Conservation (phyloP, 2,329 filamentous ascomycete species). For the Alternaria panax region DNA sequence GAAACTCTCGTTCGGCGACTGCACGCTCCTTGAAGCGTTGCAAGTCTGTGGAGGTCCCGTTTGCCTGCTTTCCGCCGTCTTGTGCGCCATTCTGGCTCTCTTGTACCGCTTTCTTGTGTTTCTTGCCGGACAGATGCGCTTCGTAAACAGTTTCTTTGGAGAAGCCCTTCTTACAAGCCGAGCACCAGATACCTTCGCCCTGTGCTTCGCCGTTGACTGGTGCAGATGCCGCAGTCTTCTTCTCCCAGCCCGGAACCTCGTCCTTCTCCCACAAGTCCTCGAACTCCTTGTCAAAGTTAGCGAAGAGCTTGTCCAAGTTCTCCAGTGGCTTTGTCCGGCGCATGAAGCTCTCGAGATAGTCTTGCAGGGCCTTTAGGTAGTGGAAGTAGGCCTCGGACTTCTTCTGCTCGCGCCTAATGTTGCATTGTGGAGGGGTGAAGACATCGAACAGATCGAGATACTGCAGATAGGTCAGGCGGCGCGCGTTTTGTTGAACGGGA, state of each 20-base stretch:
- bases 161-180: slow-evolving; percentile 93
- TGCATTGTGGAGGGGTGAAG: slow-evolving; percentile 76
- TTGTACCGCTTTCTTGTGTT: slow-evolving; percentile 81
- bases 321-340: slow-evolving; percentile 84
- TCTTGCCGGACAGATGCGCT: slow-evolving; percentile 86
- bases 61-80: slow-evolving; percentile 26
- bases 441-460: slow-evolving; percentile 91
- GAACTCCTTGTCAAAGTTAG: slow-evolving; percentile 82
- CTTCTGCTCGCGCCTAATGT: slow-evolving; percentile 82
- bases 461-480: slow-evolving; percentile 83
- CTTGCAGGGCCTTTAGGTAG: slow-evolving; percentile 80
- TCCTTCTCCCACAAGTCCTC: slow-evolving; percentile 81
- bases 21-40: slow-evolving; percentile 79
- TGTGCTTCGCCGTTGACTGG: slow-evolving; percentile 59
- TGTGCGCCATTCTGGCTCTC: slow-evolving; percentile 57
- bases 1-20: slow-evolving; percentile 86
- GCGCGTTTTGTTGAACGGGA: slow-evolving; percentile 72
- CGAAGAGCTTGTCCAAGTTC: slow-evolving; percentile 79
- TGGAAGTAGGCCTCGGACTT: slow-evolving; percentile 90
- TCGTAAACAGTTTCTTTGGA: slow-evolving; percentile 96
- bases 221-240: slow-evolving; percentile 54
- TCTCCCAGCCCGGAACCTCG: slow-evolving; percentile 79
- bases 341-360: slow-evolving; percentile 89
- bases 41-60: slow-evolving; percentile 28
- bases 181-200: slow-evolving; percentile 81